Evolutionary conservation across 1,284 basidiomycete species (phyloP).

Genomic region (Agaricales sp.): DNA sequence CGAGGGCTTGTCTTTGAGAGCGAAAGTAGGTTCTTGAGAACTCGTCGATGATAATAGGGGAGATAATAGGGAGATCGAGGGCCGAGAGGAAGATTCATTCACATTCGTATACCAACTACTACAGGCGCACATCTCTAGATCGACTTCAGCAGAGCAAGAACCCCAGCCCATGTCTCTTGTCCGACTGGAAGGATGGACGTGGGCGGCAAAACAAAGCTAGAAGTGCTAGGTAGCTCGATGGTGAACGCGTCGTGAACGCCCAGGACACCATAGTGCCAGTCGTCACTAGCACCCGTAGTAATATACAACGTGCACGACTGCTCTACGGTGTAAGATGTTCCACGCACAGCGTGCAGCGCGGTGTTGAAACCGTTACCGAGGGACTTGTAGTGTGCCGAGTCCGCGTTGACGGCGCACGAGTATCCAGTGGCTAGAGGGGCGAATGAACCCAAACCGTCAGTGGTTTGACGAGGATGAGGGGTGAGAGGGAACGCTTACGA

Average conservation of each 20-base stretch:
- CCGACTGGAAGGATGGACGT: background rate
- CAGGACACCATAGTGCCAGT: background rate
- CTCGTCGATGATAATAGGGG: too few relatives aligned
- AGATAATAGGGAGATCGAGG: too few relatives aligned
- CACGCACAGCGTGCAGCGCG: background rate
- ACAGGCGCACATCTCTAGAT: too few relatives aligned
- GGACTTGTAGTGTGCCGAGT: background rate
- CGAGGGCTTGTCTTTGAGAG: too few relatives aligned
- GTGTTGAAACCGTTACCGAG: background rate
- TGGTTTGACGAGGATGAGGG: background rate
- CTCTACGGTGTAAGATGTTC: background rate
- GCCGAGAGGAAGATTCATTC: too few relatives aligned
- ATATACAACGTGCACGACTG: background rate
- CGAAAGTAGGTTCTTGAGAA: too few relatives aligned
- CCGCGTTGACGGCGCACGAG: background rate
- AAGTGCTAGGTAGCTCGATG: background rate
- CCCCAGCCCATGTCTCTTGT: background rate
- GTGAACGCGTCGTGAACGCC: background rate
- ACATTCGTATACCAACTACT: too few relatives aligned
- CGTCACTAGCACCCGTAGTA: background rate
- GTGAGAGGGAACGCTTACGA: background rate
- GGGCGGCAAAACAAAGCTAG: background rate
- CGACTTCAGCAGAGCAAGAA: background rate
- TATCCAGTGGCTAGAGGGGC: background rate
- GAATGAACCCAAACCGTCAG: background rate